These are phyloP conservation scores for Elsinoe necatrix DNA, from an alignment of 2,329 filamentous ascomycete genomes.

Conservation along the genomic window DNA sequence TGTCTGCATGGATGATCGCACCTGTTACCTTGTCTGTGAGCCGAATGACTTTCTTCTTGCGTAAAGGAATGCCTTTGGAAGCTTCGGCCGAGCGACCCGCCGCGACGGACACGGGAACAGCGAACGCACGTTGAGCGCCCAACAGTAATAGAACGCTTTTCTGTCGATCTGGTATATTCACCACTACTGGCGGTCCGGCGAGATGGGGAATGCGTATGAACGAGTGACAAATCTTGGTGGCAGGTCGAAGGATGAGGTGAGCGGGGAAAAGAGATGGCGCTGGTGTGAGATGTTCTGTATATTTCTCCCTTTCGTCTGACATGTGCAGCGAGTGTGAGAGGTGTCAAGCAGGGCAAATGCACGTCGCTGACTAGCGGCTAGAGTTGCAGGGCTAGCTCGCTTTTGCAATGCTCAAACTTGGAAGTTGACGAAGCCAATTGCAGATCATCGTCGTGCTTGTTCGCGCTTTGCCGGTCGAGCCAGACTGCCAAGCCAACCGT, in stretches of 20 bases:
- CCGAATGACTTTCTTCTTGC: background rate
- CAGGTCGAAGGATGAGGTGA: background rate
- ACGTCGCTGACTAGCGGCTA: slow-evolving; percentile 8
- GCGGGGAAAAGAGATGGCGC: background rate
- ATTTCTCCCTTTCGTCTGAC: background rate
- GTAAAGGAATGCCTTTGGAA: background rate
- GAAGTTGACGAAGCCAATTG: background rate
- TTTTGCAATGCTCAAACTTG: slow-evolving; percentile 2
- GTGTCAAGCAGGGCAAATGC: slow-evolving; percentile 13
- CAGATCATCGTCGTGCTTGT: background rate
- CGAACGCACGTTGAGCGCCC: slow-evolving; percentile 11
- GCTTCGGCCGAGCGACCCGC: background rate
- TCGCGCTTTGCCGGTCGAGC: background rate
- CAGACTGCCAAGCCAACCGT: background rate
- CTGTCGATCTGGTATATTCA: background rate
- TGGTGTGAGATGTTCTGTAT: background rate
- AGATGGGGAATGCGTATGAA: background rate
- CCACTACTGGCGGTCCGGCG: background rate
- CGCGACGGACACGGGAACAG: background rate
- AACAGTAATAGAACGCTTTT: background rate
- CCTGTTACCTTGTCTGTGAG: too few relatives aligned
- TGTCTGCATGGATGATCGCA: background rate
- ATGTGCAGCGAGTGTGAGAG: background rate
- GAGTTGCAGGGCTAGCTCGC: background rate
- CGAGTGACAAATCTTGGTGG: background rate